phyloP scores from a whole-genome alignment of 371 early-diverging fungal species.

The Rhizopus microsporus region DNA sequence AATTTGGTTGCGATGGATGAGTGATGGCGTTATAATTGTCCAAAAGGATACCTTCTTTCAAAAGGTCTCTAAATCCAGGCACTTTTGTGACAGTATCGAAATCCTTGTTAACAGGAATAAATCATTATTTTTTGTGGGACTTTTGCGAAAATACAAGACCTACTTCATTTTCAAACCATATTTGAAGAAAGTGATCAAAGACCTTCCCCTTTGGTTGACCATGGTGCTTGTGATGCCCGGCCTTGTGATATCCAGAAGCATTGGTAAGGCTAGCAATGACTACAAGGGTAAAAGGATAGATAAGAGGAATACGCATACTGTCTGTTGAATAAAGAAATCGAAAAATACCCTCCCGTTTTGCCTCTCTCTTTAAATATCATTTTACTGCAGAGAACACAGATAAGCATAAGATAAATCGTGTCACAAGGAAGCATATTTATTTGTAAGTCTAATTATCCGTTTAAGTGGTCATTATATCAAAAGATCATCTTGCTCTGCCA shows the following conservation, averaged over 20 bases:
- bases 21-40: slow-evolving; percentile 46
- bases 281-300: neutral
- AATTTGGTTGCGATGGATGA: slow-evolving; percentile 55
- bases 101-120: slow-evolving; percentile 11
- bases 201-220: slow-evolving; percentile 22
- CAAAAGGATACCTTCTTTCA: slow-evolving; percentile 39
- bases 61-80: slow-evolving; percentile 17
- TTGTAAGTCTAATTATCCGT: no score
- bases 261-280: neutral
- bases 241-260: slow-evolving; percentile 3
- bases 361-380: no score
- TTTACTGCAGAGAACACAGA: no score
- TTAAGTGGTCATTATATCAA: neutral
- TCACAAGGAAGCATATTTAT: no score
- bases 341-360: no score
- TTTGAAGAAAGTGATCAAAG: slow-evolving; percentile 35
- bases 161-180: slow-evolving; percentile 36
- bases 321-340: no score
- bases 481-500: slow-evolving; percentile 4
- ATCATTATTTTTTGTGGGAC: no score
- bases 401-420: no score
- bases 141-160: neutral
- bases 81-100: slow-evolving; percentile 16
- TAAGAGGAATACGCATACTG: slow-evolving; percentile 2
- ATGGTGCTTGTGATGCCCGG: neutral